Evolutionary conservation across 371 early-diverging fungal species (phyloP), one percentile per base, ranked within the genome.

Genomic region (Rhizomucor miehei): DNA sequence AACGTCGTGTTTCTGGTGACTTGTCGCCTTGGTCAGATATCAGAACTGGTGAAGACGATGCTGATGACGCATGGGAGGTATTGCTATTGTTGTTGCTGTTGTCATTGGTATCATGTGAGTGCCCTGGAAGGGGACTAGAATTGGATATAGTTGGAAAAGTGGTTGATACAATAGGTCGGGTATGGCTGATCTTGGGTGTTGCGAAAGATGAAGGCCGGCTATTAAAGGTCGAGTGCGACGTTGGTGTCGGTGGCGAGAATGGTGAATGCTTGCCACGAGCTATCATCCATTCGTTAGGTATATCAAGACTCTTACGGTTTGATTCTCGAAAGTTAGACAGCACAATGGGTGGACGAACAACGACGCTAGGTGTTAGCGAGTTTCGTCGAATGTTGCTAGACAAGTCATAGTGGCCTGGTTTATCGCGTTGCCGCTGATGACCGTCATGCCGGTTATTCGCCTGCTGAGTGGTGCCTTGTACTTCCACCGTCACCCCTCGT

Each of bases 121-220:
- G 35, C 2, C 56, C 46, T 3, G 63, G 63, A 23, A 75, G 55
- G 1, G 76, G 76, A 0, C 70, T 69, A 4, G 76, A 71, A 25
- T 58, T 71, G 48, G 72, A 71, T 5, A 75, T 56, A 9, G 69
- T 62, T 8, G 77, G 77, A 9, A 73, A 68, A 1, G 72, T 77
- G 6, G 74, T 73, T 2, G 73, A 71, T 16, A 77, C 49, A 54
- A 77, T 58, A 10, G 77, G 77, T 24, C 54, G 55, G 3, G 69
- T 61, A 20, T 60, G 57, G 1, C 67, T 60, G 12, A 77, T 48
- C 19, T 54, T n/a, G 37, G 49, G 25, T 34, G 44, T 19, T 10
- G 52, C 41, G 20, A 47, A 36, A 34, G 55, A 44, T 35, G 54
- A 24, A 19, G 56, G 53, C 35, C 41, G 47, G 16, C 45, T 6